Evolutionary conservation across 2,329 filamentous ascomycete species (phyloP), one percentile per base, ranked within the genome.

Genomic region (Fonsecaea erecta): DNA sequence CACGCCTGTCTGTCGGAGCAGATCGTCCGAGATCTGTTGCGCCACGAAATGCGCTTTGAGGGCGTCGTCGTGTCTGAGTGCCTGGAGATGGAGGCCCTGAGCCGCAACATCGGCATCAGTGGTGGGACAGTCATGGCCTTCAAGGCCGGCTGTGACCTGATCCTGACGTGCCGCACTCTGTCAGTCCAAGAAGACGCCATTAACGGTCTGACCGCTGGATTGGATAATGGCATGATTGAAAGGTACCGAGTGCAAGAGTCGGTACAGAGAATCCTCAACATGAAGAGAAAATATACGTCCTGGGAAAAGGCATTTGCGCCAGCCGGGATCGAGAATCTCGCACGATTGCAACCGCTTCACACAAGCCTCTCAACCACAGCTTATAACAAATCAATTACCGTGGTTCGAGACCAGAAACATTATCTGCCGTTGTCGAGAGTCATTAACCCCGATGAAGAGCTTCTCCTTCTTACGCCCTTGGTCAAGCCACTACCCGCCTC

Each of bases 61-160:
- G 94, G 94, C 1, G 93, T 98, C 1, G 93, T 95, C 26, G 92
- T 98, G 56, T 97, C 93, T 0, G 94, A 98, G 75, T 98, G 94
- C 71, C 80, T 98, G 7, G 94, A 97, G 76, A 98, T 98, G 94
- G 93, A 97, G 74, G 93, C 93, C 0, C 84, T 98, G 8, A 95
- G 92, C 69, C 92, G 96, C 74, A 96, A 97, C 72, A 95, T 98
- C 56, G 94, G 94, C n/a, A 93, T 99, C 18, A 93, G 94, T 71
- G 94, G 95, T 46, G 95, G 95, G 12, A 97, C 94, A 0, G 92
- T 98, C 71, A 97, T 97, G 93, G 95, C 95, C 2, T 91, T 97
- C 57, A 95, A 97, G 76, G 94, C 95, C 34, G 95, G 95, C 14
- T 98, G 95, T 75, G 95, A 99, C 76, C 82, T 98, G 60, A 88